Evolutionary conservation across 257 asterid species (phyloP).

Genomic region (Solanum pimpinellifolium): DNA sequence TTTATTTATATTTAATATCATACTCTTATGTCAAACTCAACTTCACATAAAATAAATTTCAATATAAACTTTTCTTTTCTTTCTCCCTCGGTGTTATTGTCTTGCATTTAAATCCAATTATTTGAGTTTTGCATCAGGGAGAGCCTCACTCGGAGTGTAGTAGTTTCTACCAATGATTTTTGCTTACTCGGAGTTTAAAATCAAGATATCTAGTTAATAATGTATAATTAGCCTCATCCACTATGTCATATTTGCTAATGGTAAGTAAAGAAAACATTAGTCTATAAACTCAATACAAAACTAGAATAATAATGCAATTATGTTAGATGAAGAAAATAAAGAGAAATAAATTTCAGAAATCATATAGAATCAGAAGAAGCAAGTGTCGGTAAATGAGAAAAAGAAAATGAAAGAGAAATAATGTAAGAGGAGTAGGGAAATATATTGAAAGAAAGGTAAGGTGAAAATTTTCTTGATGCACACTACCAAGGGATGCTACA

Average conservation of each 20-base stretch:
- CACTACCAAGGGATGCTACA: no score
- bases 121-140: background rate
- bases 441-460: no score
- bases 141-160: background rate
- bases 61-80: no score
- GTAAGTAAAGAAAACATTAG: background rate
- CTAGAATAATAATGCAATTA: background rate
- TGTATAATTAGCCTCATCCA: background rate
- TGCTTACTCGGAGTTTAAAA: background rate
- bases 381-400: background rate
- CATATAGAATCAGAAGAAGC: background rate
- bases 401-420: background rate
- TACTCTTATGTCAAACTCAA: background rate
- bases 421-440: no score
- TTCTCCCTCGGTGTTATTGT: background rate
- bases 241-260: background rate
- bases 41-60: background rate
- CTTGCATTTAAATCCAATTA: background rate
- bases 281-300: background rate
- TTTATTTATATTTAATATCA: no score
- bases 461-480: no score
- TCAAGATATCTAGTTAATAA: background rate
- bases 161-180: background rate
- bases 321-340: background rate
- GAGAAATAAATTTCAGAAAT: background rate